Base-by-base conservation (phyloP, 495 filamentous ascomycete species). In the Letharia columbiana region DNA sequence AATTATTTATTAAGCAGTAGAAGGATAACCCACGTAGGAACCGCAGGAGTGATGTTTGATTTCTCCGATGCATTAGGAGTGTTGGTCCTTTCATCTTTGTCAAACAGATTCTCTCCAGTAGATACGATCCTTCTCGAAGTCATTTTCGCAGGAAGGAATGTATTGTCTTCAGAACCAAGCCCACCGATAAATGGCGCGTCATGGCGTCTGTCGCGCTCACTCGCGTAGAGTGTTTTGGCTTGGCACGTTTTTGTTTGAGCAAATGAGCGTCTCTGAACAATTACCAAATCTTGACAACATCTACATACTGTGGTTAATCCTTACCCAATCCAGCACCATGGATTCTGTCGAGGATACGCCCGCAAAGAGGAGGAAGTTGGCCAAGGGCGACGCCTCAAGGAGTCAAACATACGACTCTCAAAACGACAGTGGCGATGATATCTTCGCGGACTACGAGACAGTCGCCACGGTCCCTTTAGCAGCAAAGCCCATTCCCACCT, bases 21-120 rank as follows among this genome's bases (percentile, higher is more conserved):
- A 67, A 54, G 66, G 57, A 44, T 20, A 54, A 81, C 86, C 74
- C 78, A 92, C 89, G 80, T 80, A 47, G 91, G 89, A 44, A 95
- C 89, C 45, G 87, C 88, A 56, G 89, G 86, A 20, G 87, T 71
- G 47, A 79, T 78, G 66, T 81, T 76, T 11, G 82, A 82, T 50
- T 63, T 66, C n/a, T 61, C 66, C 63, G 60, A 61, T 11, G 54
- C 42, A 63, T 33, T 60, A 15, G 67, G 62, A 17, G 47, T 31
- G 44, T 73, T 74, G 56, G 73, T 70, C 42, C 71, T 72, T 70
- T 84, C 83, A 71, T 83, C 81, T 69, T 82, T 81, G 64, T 84
- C 80, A 47, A 82, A 76, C 60, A 79, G 68, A 65, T 76, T 77
- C 72, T 82, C 84, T 70, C 84, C 83, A 12, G 76, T 75, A 28